Conservation (phyloP, 306 rosid species). For the Cicer pinnatifidum region DNA sequence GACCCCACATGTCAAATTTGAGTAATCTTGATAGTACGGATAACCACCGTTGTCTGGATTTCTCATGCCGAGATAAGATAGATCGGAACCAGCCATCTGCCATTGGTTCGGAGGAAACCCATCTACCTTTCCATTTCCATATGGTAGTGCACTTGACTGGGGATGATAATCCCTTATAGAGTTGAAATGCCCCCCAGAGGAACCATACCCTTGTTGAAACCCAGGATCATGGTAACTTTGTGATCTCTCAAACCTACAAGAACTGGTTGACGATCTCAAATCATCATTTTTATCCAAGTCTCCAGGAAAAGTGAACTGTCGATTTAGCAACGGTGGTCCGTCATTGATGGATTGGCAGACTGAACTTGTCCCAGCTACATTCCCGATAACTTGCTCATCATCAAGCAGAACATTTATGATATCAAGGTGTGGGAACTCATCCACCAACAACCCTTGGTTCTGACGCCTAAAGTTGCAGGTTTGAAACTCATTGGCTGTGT, state of each 20-base stretch:
- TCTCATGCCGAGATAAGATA: constrained; percentile 65
- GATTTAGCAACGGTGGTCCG: constrained; percentile 61
- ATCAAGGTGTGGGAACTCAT: constrained; percentile 97
- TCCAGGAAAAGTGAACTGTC: constrained; percentile 81
- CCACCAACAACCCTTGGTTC: constrained; percentile 68
- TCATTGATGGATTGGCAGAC: constrained; percentile 51
- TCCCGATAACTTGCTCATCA: constrained; percentile 68
- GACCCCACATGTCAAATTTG: constrained; percentile 64
- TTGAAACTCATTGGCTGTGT: constrained; percentile 53
- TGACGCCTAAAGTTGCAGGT: constrained; percentile 76
- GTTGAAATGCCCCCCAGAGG: constrained; percentile 60
- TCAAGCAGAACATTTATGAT: constrained; percentile 95
- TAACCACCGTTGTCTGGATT: constrained; percentile 58
- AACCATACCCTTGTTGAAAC: constrained; percentile 60
- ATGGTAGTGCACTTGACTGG: constrained; percentile 56
- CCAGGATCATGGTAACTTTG: constrained; percentile 77
- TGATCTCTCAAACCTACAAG: constrained; percentile 87
- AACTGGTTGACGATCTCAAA: constrained; percentile 68
- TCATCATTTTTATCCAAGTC: constrained; percentile 62
- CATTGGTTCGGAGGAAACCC: constrained; percentile 75
- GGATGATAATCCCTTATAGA: constrained; percentile 61
- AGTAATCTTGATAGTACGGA: constrained; percentile 73
- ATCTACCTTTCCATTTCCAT: constrained; percentile 77
- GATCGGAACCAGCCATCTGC: constrained; percentile 68
- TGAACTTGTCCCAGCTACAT: constrained; percentile 46